These are phyloP conservation scores for Phalaenopsis aphrodite DNA, from an alignment of 106 monocot genomes.

Conservation along the genomic window DNA sequence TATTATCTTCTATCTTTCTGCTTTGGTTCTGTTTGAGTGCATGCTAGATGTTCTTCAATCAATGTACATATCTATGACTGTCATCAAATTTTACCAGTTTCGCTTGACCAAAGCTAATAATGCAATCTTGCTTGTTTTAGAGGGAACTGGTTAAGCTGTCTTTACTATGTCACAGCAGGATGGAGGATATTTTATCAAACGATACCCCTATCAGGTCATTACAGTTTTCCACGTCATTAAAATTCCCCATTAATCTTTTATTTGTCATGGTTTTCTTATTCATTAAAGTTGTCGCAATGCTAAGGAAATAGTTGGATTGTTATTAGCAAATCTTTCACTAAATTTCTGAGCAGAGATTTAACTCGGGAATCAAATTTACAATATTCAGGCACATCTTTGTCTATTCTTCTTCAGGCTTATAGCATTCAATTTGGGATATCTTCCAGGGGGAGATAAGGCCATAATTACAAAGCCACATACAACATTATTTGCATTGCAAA, in stretches of 20 bases:
- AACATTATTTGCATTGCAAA: constrained; percentile 62
- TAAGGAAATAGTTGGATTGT: not conserved
- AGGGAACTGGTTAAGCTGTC: constrained; percentile 55
- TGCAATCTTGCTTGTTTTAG: constrained; percentile 26
- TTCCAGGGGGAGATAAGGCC: constrained; percentile 84
- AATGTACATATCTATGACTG: constrained; percentile 2
- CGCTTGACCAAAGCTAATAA: not conserved
- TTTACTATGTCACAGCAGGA: constrained; percentile 80
- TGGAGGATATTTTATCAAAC: constrained; percentile 67
- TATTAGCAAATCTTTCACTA: not conserved
- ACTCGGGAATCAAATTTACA: not conserved
- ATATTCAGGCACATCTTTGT: not conserved
- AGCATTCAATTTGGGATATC: constrained; percentile 93
- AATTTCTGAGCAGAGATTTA: not conserved
- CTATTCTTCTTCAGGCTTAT: constrained; percentile 47
- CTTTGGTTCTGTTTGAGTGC: no score
- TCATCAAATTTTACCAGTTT: not conserved
- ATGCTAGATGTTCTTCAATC: no score
- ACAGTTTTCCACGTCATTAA: not conserved
- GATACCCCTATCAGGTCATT: constrained; percentile 15
- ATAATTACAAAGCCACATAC: constrained; percentile 56
- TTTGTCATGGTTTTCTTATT: not conserved
- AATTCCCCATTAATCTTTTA: not conserved
- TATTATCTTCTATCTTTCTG: no score
- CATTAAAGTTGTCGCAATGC: not conserved